These are phyloP conservation scores for Aspergillus thermomutatus DNA, from an alignment of 2,329 filamentous ascomycete genomes.

Conservation along the genomic window DNA sequence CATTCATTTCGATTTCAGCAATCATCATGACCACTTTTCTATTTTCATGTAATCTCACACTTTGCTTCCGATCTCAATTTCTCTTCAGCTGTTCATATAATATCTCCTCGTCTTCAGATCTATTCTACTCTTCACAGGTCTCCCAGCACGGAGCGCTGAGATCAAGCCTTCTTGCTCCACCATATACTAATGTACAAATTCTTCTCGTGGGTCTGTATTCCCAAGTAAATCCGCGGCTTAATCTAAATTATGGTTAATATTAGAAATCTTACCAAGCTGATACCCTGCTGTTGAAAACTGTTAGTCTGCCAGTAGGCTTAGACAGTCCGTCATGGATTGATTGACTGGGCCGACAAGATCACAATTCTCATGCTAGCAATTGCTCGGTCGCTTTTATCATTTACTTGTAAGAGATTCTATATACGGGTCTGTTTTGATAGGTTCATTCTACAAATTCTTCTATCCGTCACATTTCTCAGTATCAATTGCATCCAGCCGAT, in stretches of 20 bases:
- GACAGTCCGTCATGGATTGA: too few species aligned
- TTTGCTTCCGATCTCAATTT: constrained; percentile 3
- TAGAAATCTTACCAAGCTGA: too few species aligned
- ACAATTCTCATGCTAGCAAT: too few species aligned
- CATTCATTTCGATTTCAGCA: constrained; percentile 2
- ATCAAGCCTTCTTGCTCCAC: neutral
- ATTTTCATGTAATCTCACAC: neutral
- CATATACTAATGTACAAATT: neutral
- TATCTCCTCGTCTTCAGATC: neutral
- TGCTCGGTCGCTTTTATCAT: too few species aligned
- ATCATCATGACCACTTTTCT: neutral
- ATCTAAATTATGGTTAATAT: neutral
- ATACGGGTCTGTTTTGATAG: too few species aligned
- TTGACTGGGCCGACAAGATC: too few species aligned
- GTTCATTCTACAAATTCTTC: too few species aligned
- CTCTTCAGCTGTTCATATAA: neutral
- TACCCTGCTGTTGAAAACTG: too few species aligned
- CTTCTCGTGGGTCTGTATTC: neutral
- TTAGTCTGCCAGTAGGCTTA: too few species aligned
- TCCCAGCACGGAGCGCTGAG: neutral
- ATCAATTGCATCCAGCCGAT: too few species aligned
- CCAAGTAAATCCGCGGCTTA: neutral
- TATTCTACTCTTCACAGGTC: neutral
- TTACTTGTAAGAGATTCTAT: too few species aligned
- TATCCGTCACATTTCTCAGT: too few species aligned